Evolutionary conservation across 352 stramenopile genomes (phyloP), one percentile per base, ranked within the genome.

Genomic region (Globisporangium ultimum): DNA sequence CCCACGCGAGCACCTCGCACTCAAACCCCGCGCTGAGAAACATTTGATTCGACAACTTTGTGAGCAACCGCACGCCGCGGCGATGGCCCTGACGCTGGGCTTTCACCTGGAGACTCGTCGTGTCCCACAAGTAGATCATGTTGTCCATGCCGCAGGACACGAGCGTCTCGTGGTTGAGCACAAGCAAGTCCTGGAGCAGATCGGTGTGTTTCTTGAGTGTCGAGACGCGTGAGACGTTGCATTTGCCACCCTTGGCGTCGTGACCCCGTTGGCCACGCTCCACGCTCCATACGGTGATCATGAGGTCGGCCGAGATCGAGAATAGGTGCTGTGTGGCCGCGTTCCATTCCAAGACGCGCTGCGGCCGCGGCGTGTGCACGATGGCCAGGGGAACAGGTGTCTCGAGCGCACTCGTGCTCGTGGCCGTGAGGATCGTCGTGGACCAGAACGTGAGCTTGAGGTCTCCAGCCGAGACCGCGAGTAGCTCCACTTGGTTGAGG

Each of bases 391-490:
- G 83, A n/a, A 72, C 38, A 6, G 79, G 77, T 9, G 70, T 87
- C 52, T 91, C 81, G 34, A 90, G 58, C 0, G 80, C 80, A 18
- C 80, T 88, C 6, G 76, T 58, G 46, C 80, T 90, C 22, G 63
- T 74, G 0, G 79, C 74, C 2, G 77, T 90, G n/a, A 93, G 55
- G 21, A 90, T 68, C 15, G 69, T 75, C 1, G 79, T 71, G 2
- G 77, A 60, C 83, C 83, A 93, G 54, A 93, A 91, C 24, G 80
- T 90, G 54, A 93, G 71, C 53, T 91, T 93, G 15, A 93, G 59
- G 45, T 93, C 83, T 0, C 80, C 83, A 9, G 71, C 83, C 1
- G 83, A 90, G 10, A 91, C 74, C n/a, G 70, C 80, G 9, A 93
- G 62, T 12, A 93, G 42, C 48, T 93, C 80, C 4, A 87, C 52